A percentile compares a stretch with the other conserved stretches of the same genome.
phyloP scores from a whole-genome alignment of 352 stramenopile species.

The Globisporangium mamillatum region DNA sequence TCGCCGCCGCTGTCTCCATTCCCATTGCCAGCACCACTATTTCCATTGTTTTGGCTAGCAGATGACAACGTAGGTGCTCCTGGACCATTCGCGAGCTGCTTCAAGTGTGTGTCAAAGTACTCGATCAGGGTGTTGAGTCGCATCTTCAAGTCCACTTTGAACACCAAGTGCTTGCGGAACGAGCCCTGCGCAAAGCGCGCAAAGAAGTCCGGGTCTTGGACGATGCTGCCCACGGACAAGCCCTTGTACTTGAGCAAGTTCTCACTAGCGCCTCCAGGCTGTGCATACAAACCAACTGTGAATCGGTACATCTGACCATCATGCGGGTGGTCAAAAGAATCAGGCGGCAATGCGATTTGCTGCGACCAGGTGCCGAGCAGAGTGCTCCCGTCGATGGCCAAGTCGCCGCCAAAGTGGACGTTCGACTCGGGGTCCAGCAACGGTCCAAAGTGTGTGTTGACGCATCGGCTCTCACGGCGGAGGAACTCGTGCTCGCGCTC shows the following conservation, averaged over 20 bases:
- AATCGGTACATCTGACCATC: slow-evolving; percentile 40
- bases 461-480: slow-evolving; percentile 54
- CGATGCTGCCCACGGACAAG: slow-evolving; percentile 69
- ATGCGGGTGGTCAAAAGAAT: slow-evolving; percentile 33
- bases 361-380: slow-evolving; percentile 73
- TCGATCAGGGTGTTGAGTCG: slow-evolving; percentile 44
- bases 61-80: not conserved
- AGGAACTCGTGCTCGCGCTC: slow-evolving; percentile 63
- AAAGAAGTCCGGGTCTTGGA: slow-evolving; percentile 78
- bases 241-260: slow-evolving; percentile 81
- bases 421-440: slow-evolving; percentile 69
- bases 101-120: slow-evolving; percentile 49
- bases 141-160: slow-evolving; percentile 57
- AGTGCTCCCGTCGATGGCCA: slow-evolving; percentile 51
- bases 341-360: slow-evolving; percentile 39
- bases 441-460: slow-evolving; percentile 62
- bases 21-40: not conserved
- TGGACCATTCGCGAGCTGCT: slow-evolving; percentile 19
- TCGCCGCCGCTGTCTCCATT: slow-evolving; percentile 19
- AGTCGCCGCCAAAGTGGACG: slow-evolving; percentile 52
- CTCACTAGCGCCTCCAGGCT: slow-evolving; percentile 56
- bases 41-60: slow-evolving; percentile 2
- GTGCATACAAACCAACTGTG: slow-evolving; percentile 64
- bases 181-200: slow-evolving; percentile 52
- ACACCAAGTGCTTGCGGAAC: slow-evolving; percentile 70